Conservation (phyloP, 305 asterid genomes). For the Fraxinus velutina region DNA sequence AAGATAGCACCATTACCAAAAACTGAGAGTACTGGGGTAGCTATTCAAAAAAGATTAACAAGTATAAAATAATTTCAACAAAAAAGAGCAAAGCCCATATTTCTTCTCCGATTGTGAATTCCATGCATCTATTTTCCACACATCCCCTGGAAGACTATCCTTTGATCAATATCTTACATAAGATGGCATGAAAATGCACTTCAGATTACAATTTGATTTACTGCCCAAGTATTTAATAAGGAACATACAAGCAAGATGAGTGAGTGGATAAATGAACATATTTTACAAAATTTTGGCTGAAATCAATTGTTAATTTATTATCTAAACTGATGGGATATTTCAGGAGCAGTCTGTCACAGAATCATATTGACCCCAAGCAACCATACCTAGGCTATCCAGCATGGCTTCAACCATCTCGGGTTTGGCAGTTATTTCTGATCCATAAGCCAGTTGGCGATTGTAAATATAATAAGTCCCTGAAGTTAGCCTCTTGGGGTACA, state of each 20-base stretch:
- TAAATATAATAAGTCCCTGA: conserved; percentile 71
- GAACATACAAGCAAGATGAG: not conserved
- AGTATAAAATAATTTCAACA: not conserved
- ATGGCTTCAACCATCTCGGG: conserved; percentile 80
- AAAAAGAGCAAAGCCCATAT: not conserved
- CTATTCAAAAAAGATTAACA: not conserved
- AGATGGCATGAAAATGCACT: not conserved
- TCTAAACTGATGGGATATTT: not conserved
- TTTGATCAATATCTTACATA: not conserved
- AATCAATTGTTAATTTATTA: not conserved
- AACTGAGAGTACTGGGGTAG: not conserved
- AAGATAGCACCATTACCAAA: not conserved
- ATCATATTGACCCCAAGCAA: conserved; percentile 10
- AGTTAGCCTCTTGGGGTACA: conserved; percentile 79
- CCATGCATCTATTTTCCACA: not conserved
- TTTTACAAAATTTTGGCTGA: not conserved
- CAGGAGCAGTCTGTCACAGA: conserved; percentile 6
- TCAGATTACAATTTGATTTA: not conserved
- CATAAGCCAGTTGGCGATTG: conserved; percentile 57
- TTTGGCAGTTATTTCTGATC: conserved; percentile 53
- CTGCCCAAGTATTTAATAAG: not conserved
- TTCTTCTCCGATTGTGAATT: not conserved
- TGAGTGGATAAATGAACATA: not conserved
- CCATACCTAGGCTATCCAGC: conserved; percentile 80
- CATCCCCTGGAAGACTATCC: not conserved